Percentiles rank a stretch among this genome's conserved stretches.
These are phyloP conservation scores for Gigaspora rosea DNA, from an alignment of 192 early-diverging fungal species.

Conservation along the genomic window DNA sequence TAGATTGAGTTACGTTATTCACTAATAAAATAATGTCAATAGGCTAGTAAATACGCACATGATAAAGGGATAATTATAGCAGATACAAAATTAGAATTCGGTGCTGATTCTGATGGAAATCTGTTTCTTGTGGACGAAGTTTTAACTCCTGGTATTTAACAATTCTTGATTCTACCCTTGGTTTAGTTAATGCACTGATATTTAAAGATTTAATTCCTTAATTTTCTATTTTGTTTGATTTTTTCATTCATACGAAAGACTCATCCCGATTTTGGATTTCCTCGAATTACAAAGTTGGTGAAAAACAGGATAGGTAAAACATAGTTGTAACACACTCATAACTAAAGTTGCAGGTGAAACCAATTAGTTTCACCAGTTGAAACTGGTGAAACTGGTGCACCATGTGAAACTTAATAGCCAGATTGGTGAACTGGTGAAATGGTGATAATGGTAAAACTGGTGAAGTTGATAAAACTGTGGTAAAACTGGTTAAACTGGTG, in stretches of 20 bases:
- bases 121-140: slow-evolving; percentile 95
- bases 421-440: too few species aligned
- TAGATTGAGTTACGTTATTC: slow-evolving; percentile 93
- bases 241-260: slow-evolving; percentile 50
- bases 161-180: not conserved
- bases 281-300: slow-evolving; percentile 74
- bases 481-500: too few species aligned
- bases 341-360: too few species aligned
- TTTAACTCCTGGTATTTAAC: slow-evolving; percentile 79
- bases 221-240: not conserved
- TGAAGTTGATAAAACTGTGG: too few species aligned
- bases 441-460: too few species aligned
- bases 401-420: too few species aligned
- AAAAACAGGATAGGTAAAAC: slow-evolving; percentile 66
- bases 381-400: too few species aligned
- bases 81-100: slow-evolving; percentile 99
- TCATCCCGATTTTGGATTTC: slow-evolving; percentile 98
- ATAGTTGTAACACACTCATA: not conserved
- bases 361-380: too few species aligned
- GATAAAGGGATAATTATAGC: slow-evolving; percentile 95
- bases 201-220: not conserved
- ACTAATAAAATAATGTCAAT: slow-evolving; percentile 64
- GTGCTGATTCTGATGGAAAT: slow-evolving; percentile 77
- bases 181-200: not conserved
- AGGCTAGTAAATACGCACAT: slow-evolving; percentile 83